Evolutionary conservation across 257 asterid species (phyloP).

Genomic region (Fraxinus excelsior): DNA sequence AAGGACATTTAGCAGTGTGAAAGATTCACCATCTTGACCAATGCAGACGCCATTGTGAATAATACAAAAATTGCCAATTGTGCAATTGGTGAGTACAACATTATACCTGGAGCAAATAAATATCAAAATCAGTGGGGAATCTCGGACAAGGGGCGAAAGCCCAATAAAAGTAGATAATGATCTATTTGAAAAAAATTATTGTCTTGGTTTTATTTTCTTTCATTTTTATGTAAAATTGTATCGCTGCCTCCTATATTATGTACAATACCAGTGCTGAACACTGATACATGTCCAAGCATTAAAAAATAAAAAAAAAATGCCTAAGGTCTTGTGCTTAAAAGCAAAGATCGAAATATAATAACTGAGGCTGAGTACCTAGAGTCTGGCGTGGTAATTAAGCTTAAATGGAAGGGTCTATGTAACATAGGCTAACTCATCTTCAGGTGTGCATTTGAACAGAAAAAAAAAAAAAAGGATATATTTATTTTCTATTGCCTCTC

Average conservation of each 20-base stretch:
- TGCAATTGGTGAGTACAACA: slow-evolving; percentile 78
- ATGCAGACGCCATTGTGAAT: slow-evolving; percentile 87
- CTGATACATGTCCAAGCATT: background rate
- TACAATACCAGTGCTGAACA: background rate
- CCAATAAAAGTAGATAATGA: background rate
- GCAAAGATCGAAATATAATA: background rate
- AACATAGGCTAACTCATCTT: too few species aligned
- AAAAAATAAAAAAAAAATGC: background rate
- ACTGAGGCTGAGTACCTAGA: background rate
- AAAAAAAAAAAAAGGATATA: background rate
- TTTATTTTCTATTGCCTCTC: background rate
- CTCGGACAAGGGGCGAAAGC: too few species aligned
- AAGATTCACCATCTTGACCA: slow-evolving; percentile 88
- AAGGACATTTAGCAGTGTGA: slow-evolving; percentile 11
- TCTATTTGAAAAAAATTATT: background rate
- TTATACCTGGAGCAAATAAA: slow-evolving; percentile 56
- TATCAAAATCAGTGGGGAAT: background rate
- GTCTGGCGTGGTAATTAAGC: background rate
- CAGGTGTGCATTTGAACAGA: background rate
- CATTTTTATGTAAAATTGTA: background rate
- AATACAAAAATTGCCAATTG: slow-evolving; percentile 67
- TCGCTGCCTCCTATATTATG: background rate
- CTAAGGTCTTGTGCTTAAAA: background rate
- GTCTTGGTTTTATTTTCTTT: too few species aligned
- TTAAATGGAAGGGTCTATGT: too few species aligned